Conservation (phyloP, 495 filamentous ascomycete genomes). For the Delitschia confertaspora region DNA sequence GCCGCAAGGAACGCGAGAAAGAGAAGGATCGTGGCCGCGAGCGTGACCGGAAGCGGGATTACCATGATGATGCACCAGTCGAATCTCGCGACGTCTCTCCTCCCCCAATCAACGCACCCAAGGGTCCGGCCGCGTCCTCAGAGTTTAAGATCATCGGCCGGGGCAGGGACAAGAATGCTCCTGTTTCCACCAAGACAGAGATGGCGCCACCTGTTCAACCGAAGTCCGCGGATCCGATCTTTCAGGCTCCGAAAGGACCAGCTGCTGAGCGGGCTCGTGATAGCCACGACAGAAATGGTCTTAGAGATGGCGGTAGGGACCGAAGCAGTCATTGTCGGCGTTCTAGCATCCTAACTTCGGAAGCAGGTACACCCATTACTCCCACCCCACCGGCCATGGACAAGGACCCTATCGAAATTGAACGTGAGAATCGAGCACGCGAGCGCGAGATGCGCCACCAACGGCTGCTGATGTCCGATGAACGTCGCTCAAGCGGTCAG, state of each 20-base stretch:
- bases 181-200: conserved; percentile 12
- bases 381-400: not conserved
- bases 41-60: conserved; percentile 19
- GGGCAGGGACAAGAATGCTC: conserved; percentile 14
- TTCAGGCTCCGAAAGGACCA: conserved; percentile 28
- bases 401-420: not conserved
- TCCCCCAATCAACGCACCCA: conserved; percentile 32
- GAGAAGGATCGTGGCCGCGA: conserved; percentile 26
- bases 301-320: no score
- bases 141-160: conserved; percentile 35
- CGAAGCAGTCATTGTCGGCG: conserved; percentile 3
- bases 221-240: conserved; percentile 6
- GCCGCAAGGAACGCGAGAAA: conserved; percentile 26
- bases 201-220: conserved; percentile 19
- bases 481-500: no score
- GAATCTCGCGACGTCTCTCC: conserved; percentile 11
- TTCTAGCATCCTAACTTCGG: no score
- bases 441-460: conserved; percentile 12
- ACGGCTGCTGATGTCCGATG: no score
- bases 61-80: not conserved
- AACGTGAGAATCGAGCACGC: not conserved
- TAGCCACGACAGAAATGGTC: no score
- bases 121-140: conserved; percentile 28
- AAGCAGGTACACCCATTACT: not conserved
- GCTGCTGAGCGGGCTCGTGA: conserved; percentile 14